Conservation (phyloP, 1,139 yeast species). For the Hyphopichia wangnamkhiaoensis region DNA sequence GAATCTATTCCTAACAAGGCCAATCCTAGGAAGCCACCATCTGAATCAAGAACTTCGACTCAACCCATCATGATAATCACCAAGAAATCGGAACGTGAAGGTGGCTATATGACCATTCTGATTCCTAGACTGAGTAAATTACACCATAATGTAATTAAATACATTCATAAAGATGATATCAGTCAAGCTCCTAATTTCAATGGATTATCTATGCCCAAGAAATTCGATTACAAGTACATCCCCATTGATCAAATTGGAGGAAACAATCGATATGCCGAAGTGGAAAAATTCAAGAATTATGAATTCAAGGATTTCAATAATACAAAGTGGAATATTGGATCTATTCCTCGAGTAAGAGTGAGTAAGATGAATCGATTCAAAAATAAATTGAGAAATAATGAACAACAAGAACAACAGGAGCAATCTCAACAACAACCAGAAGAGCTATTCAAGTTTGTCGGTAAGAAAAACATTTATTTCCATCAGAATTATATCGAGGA, state of each 20-base stretch:
- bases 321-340: conserved; percentile 44
- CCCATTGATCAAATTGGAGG: conserved; percentile 15
- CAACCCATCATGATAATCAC: conserved; percentile 33
- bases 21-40: background rate
- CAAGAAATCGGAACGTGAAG: conserved; percentile 26
- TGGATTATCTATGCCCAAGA: conserved; percentile 30
- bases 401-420: conserved; percentile 7
- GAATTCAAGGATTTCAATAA: conserved; percentile 31
- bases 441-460: conserved; percentile 25
- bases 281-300: conserved; percentile 24
- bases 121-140: conserved; percentile 14
- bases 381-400: conserved; percentile 14
- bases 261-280: conserved; percentile 2
- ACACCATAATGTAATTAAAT: conserved; percentile 10
- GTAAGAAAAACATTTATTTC: conserved; percentile 31
- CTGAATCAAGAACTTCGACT: background rate
- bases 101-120: conserved; percentile 34
- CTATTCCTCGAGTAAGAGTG: conserved; percentile 40
- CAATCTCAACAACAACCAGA: conserved; percentile 13
- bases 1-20: conserved; percentile 17
- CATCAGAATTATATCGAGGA: conserved; percentile 28
- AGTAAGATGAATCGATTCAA: conserved; percentile 20
- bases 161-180: conserved; percentile 5
- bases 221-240: conserved; percentile 22
- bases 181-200: conserved; percentile 18